These are phyloP conservation scores for Penicillium corylophilum DNA, from an alignment of 2,329 filamentous ascomycete genomes.

Conservation along the genomic window DNA sequence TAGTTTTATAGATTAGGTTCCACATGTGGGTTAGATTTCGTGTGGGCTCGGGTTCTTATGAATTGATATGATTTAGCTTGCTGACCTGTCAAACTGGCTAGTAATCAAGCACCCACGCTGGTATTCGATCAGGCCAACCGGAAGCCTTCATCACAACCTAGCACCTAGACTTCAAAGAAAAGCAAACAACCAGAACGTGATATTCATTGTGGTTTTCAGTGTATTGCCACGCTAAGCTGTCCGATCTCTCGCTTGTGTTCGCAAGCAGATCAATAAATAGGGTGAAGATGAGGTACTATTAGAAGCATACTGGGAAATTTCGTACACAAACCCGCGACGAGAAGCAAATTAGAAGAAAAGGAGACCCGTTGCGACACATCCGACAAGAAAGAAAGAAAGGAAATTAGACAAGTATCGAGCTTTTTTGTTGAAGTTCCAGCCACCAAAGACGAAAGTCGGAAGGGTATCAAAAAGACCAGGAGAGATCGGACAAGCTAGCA, in stretches of 20 bases:
- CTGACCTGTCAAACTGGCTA: too few species aligned
- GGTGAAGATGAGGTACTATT: conserved; percentile 16
- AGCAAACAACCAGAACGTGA: not conserved
- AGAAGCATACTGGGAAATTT: conserved; percentile 23
- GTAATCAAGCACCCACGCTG: not conserved
- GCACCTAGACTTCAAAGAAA: not conserved
- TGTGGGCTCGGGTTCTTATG: too few species aligned
- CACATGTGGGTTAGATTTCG: too few species aligned
- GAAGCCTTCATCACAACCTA: not conserved
- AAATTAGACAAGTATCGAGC: conserved; percentile 18
- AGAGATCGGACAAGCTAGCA: conserved; percentile 29
- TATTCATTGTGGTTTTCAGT: not conserved
- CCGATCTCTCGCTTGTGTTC: conserved; percentile 9
- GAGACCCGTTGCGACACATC: conserved; percentile 13
- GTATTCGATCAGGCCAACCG: not conserved
- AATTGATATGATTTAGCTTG: too few species aligned
- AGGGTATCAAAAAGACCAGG: conserved; percentile 42
- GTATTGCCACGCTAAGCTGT: not conserved
- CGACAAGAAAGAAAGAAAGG: not conserved
- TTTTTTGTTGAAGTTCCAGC: conserved; percentile 30
- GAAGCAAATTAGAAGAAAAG: conserved; percentile 19
- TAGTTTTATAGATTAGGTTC: too few species aligned
- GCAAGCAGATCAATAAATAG: conserved; percentile 4
- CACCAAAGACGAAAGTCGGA: conserved; percentile 34
- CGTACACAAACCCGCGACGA: conserved; percentile 21